A percentile compares a stretch with the other conserved stretches of the same genome.
Evolutionary conservation across 1,139 yeast species (phyloP).

Genomic region (Kluyveromyces sp.): DNA sequence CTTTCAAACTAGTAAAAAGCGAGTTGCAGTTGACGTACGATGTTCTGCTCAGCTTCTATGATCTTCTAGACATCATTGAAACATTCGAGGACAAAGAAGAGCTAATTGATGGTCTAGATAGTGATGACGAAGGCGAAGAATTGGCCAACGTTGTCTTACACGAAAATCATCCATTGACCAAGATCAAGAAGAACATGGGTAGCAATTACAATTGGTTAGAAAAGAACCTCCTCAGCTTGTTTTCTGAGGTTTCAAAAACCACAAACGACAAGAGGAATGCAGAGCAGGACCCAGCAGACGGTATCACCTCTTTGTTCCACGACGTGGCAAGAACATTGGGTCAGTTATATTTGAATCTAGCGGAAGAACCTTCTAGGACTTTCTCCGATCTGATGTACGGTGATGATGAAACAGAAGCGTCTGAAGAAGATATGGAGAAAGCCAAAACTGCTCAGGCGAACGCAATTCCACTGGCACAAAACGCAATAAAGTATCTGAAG

Average conservation of each 20-base stretch:
- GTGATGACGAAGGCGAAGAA: slow-evolving; percentile 38
- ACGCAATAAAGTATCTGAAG: slow-evolving; percentile 52
- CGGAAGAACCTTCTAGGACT: slow-evolving; percentile 52
- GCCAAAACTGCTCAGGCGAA: slow-evolving; percentile 41
- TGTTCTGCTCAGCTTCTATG: slow-evolving; percentile 52
- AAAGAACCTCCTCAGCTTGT: slow-evolving; percentile 41
- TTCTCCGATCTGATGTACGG: slow-evolving; percentile 54
- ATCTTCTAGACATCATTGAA: slow-evolving; percentile 56
- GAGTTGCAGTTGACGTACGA: slow-evolving; percentile 36
- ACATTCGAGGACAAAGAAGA: slow-evolving; percentile 51
- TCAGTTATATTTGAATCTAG: slow-evolving; percentile 53
- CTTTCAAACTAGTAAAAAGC: slow-evolving; percentile 14
- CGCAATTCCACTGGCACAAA: slow-evolving; percentile 45
- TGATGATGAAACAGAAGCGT: slow-evolving; percentile 39
- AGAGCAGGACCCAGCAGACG: slow-evolving; percentile 21
- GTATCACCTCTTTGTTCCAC: slow-evolving; percentile 31
- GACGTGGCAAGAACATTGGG: slow-evolving; percentile 48
- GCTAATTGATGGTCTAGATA: slow-evolving; percentile 44
- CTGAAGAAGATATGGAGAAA: slow-evolving; percentile 16
- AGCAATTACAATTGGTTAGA: slow-evolving; percentile 49
- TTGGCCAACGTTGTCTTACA: slow-evolving; percentile 38
- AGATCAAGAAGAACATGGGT: slow-evolving; percentile 31
- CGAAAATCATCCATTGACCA: slow-evolving; percentile 48
- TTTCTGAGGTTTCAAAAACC: slow-evolving; percentile 31
- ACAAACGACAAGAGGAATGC: too few relatives aligned